These are phyloP conservation scores for Tricholoma bakamatsutake DNA, from an alignment of 768 basidiomycete genomes.

Conservation along the genomic window DNA sequence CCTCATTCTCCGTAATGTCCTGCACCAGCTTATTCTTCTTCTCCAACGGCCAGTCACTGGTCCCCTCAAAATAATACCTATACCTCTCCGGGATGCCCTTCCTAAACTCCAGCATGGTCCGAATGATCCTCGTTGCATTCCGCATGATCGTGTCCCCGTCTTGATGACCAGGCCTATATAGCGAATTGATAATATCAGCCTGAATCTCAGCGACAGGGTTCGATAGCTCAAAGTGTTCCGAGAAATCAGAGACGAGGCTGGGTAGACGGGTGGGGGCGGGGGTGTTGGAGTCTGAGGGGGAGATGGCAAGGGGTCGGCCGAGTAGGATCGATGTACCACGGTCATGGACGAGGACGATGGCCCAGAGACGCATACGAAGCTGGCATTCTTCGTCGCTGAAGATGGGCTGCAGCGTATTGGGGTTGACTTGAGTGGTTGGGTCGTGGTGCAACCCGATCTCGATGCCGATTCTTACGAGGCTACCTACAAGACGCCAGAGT, in stretches of 20 bases:
- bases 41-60: conserved; percentile 67
- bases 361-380: conserved; percentile 79
- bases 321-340: conserved; percentile 85
- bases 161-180: conserved; percentile 74
- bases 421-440: conserved; percentile 56
- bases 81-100: conserved; percentile 67
- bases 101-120: conserved; percentile 67
- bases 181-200: conserved; percentile 83
- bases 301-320: conserved; percentile 77
- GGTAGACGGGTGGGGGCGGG: conserved; percentile 56
- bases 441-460: conserved; percentile 87
- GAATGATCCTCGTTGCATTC: conserved; percentile 74
- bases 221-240: conserved; percentile 76
- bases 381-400: conserved; percentile 78
- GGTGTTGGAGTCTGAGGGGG: conserved; percentile 80
- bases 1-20: conserved; percentile 74
- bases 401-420: conserved; percentile 29
- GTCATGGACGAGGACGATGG: conserved; percentile 80
- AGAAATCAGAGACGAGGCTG: conserved; percentile 43
- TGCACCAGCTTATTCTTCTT: conserved; percentile 60
- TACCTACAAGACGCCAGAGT: conserved; percentile 84
- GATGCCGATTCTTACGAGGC: conserved; percentile 73
- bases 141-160: conserved; percentile 65
- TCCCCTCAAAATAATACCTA: conserved; percentile 71
- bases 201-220: conserved; percentile 78